Percentiles rank a stretch among this genome's conserved stretches.
Evolutionary conservation across 164 flowering plant species (phyloP).

Genomic region (grape (Vitis vinifera)): ASM3070453v1 NC_081807.1:396501-397000

Average conservation of each 20-base stretch:
- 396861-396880: too few species aligned
- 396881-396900: too few species aligned
- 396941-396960: too few species aligned
- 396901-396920: background rate
- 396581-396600: background rate
- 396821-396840: background rate
- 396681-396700: conserved; percentile 67
- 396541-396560: background rate
- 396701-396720: conserved; percentile 76
- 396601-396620: background rate
- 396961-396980: too few species aligned
- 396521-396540: too few species aligned
- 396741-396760: conserved; percentile 65
- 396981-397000: too few species aligned
- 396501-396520: too few species aligned
- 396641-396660: too few species aligned
- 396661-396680: conserved; percentile 3
- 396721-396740: conserved; percentile 71
- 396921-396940: background rate
- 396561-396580: background rate
- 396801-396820: conserved; percentile 66
- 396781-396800: conserved; percentile 76
- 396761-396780: conserved; percentile 72
- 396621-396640: too few species aligned
- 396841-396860: background rate